Evolutionary conservation across 2,329 filamentous ascomycete species (phyloP).

Genomic region (Monosporascus cannonballus): DNA sequence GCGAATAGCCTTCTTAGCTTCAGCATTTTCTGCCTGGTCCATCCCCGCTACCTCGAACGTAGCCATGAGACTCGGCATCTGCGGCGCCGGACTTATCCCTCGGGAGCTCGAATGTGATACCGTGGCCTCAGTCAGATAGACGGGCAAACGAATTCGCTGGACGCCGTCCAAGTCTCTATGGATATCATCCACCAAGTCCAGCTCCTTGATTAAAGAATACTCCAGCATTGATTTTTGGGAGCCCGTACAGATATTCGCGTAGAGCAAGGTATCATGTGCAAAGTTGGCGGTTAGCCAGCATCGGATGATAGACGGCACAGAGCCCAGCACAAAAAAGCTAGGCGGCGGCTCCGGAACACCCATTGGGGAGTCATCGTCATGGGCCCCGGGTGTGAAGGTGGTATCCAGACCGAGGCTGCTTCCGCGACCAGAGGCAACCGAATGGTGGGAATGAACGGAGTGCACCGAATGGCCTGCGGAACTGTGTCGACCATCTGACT

Average conservation of each 20-base stretch:
- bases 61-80: slow-evolving; percentile 75
- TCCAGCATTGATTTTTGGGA: slow-evolving; percentile 85
- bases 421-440: slow-evolving; percentile 69
- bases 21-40: slow-evolving; percentile 42
- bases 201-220: slow-evolving; percentile 64
- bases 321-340: slow-evolving; percentile 77
- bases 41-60: slow-evolving; percentile 68
- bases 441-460: slow-evolving; percentile 57
- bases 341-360: slow-evolving; percentile 73
- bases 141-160: slow-evolving; percentile 66
- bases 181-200: slow-evolving; percentile 64
- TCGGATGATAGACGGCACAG: slow-evolving; percentile 87
- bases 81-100: slow-evolving; percentile 64
- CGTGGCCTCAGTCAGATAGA: slow-evolving; percentile 89
- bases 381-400: slow-evolving; percentile 55
- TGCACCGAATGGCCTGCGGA: slow-evolving; percentile 81
- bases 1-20: slow-evolving; percentile 61
- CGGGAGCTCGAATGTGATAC: slow-evolving; percentile 70
- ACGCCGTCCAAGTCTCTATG: slow-evolving; percentile 59
- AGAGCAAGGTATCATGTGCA: slow-evolving; percentile 81
- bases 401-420: slow-evolving; percentile 85
- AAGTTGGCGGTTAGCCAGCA: slow-evolving; percentile 93
- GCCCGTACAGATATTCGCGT: slow-evolving; percentile 87
- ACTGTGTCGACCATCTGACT: slow-evolving; percentile 91
- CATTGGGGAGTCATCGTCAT: slow-evolving; percentile 62